Conservation (phyloP, 2,329 filamentous ascomycete genomes). For the Elsinoe perseae region DNA sequence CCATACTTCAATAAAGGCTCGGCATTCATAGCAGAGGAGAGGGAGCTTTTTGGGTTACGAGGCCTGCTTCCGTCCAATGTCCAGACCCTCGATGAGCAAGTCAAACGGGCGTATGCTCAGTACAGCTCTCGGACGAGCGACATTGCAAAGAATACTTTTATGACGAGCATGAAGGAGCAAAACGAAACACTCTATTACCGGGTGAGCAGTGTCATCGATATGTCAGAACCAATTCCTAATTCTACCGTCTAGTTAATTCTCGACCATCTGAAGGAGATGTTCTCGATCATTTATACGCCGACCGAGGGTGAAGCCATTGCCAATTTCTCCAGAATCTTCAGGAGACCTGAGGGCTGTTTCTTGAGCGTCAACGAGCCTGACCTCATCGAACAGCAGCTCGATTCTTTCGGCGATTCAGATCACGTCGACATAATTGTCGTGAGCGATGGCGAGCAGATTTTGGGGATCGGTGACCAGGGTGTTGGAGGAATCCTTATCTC, state of each 20-base stretch:
- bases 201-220: constrained; percentile 34
- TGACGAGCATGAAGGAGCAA: constrained; percentile 77
- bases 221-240: not conserved
- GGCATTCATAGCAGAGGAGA: constrained; percentile 63
- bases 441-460: constrained; percentile 63
- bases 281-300: constrained; percentile 82
- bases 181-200: constrained; percentile 76
- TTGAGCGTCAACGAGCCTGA: constrained; percentile 64
- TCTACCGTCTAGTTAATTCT: constrained; percentile 52
- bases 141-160: constrained; percentile 78
- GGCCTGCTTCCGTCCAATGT: constrained; percentile 65
- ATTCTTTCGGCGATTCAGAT: constrained; percentile 60
- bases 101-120: constrained; percentile 70
- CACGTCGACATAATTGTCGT: constrained; percentile 87
- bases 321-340: constrained; percentile 71
- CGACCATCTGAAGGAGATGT: constrained; percentile 78
- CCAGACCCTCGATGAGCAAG: constrained; percentile 70
- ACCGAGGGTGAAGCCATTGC: constrained; percentile 85
- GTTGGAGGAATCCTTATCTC: constrained; percentile 79
- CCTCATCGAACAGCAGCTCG: constrained; percentile 57
- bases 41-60: constrained; percentile 59
- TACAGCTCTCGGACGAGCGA: constrained; percentile 56
- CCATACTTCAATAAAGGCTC: constrained; percentile 78
- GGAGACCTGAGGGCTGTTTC: constrained; percentile 73
- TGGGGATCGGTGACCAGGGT: constrained; percentile 85